Conservation (phyloP, 192 early-diverging fungal genomes). For the Hyaloraphidium curvatum region DNA sequence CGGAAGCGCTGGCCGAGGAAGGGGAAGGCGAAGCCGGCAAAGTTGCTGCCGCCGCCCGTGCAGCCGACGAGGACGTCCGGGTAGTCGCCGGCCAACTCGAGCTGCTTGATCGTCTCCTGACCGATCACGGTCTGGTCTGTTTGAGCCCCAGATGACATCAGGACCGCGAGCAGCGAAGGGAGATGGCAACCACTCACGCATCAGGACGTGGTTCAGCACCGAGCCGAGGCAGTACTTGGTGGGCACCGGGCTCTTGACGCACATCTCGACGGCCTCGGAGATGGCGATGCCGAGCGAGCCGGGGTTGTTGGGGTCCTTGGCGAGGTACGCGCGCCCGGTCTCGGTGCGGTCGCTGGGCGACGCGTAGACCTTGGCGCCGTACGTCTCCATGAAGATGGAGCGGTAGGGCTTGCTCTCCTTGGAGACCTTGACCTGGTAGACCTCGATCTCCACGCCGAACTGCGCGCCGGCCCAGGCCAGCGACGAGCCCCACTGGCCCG, state of each 20-base stretch:
- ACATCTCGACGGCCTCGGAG: not conserved
- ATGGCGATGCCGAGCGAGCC: constrained; percentile 2
- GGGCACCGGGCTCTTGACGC: not conserved
- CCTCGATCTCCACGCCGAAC: constrained; percentile 1
- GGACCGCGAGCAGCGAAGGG: too few relatives aligned
- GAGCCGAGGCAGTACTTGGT: constrained; percentile 4
- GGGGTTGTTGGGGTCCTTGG: not conserved
- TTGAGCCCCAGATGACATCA: too few relatives aligned
- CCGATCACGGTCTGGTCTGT: constrained; percentile 3
- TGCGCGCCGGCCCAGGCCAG: not conserved
- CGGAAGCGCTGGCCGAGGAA: not conserved
- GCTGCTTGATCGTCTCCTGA: not conserved
- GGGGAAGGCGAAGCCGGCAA: not conserved
- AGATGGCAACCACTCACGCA: too few relatives aligned
- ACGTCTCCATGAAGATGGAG: not conserved
- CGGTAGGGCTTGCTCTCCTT: not conserved
- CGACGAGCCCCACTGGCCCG: not conserved
- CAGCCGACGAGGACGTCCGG: constrained; percentile 1
- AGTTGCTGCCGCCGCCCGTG: not conserved
- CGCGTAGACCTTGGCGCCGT: not conserved
- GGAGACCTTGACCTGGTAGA: constrained; percentile 3
- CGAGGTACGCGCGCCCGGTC: not conserved
- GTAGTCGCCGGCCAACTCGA: not conserved
- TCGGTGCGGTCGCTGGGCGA: not conserved
- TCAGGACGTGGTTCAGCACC: constrained; percentile 2